Evolutionary conservation across 1,139 yeast genomes (phyloP), one percentile per base, ranked within the genome.

Genomic region (Geotrichum citri-aurantii): DNA sequence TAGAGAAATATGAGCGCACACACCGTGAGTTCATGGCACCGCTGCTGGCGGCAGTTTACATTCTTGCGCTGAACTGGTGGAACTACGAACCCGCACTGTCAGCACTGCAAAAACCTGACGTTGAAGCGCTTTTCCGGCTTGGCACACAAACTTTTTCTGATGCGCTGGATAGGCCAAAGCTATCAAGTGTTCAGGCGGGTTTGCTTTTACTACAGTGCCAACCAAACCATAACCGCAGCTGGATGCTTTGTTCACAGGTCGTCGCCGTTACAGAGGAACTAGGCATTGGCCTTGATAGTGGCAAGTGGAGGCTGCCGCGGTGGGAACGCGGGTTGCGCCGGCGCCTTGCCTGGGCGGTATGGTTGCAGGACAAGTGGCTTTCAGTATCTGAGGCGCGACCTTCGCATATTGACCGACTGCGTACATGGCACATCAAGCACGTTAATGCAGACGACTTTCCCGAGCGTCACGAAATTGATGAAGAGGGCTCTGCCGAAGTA

Each of bases 301-400:
- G 86, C 60, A 81, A 81, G 61, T 91, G 97, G 97, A 84, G 88
- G 66, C 73, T 91, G 42, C 97, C 97, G 0, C 85, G 86, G 66
- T 91, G 97, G 97, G 97, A 91, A 69, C 78, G 95, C 57, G 93
- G 95, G 1, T 73, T 91, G 52, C 77, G 97, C 56, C 82, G 89
- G 66, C 77, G 97, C 57, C 73, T 91, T 54, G 95, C 96, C 0
- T 91, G 97, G 97, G 96, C 96, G 0, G 95, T 90, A 1, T 90
- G 83, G 78, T 77, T 87, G 59, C 95, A 89, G 71, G 96, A 89
- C 67, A 89, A 90, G 69, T 91, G 97, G 97, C 78, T 86, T 2
- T 77, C 95, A 0, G 73, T 90, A 51, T 82, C 84, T 60, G 93
- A 89, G 68, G 81, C 92, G 0, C 76, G 96, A 52, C 95, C 95